phyloP scores from a whole-genome alignment of 305 asterid species.

The Solanum aculeatissimum region DNA sequence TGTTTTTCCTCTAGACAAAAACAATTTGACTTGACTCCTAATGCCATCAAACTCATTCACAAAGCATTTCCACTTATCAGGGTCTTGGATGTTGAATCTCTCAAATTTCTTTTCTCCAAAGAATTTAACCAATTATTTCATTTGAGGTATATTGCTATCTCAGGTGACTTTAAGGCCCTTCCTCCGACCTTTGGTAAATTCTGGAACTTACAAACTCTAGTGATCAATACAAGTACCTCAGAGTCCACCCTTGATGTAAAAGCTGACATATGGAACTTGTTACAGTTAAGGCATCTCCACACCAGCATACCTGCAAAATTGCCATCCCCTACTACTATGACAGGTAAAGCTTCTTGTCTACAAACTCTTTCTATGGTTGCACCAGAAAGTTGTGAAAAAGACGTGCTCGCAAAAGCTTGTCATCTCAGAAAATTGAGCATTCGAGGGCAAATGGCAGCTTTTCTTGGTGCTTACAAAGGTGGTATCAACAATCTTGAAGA shows the following conservation, averaged over 20 bases:
- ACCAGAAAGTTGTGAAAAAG: neutral
- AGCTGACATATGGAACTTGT: neutral
- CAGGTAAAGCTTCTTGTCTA: conserved; percentile 21
- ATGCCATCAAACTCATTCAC: conserved; percentile 24
- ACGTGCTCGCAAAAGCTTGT: neutral
- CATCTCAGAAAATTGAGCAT: too few relatives aligned
- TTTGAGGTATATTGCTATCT: conserved; percentile 26
- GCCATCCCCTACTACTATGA: conserved; percentile 9
- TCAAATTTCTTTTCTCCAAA: conserved; percentile 32
- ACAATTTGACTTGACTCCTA: conserved; percentile 6
- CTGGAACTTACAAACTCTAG: conserved; percentile 42
- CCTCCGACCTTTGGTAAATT: conserved; percentile 35
- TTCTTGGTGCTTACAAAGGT: conserved; percentile 13
- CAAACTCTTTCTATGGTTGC: conserved; percentile 31
- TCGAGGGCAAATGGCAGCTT: neutral
- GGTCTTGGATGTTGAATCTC: conserved; percentile 34
- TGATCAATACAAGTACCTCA: neutral
- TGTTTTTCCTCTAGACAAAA: conserved; percentile 24
- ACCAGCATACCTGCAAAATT: conserved; percentile 37
- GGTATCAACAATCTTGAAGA: conserved; percentile 20
- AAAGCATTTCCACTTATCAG: conserved; percentile 41
- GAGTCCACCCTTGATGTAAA: neutral
- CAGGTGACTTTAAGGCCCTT: conserved; percentile 7
- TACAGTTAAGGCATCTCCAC: conserved; percentile 46
- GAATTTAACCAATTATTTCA: conserved; percentile 29